Conservation (phyloP, 2,329 filamentous ascomycete genomes). For the Penicillium sp. region DNA sequence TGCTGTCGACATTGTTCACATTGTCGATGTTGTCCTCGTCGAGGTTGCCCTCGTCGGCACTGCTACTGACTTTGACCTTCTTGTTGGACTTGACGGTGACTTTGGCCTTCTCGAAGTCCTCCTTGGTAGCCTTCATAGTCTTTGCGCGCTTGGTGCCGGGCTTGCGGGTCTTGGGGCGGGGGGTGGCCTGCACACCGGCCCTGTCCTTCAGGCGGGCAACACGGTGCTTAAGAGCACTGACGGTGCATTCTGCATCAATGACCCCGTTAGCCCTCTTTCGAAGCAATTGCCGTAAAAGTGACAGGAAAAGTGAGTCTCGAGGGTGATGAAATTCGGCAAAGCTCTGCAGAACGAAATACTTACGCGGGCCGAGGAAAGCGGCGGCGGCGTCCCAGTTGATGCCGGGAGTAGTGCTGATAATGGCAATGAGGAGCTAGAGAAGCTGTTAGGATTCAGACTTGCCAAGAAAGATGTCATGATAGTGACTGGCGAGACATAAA, state of each 20-base stretch:
- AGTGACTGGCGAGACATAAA: background rate
- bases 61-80: background rate
- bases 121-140: constrained; percentile 2
- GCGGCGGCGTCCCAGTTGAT: background rate
- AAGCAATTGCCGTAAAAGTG: background rate
- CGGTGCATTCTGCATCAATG: constrained; percentile 21
- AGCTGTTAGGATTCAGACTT: background rate
- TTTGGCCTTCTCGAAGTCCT: background rate
- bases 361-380: background rate
- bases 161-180: background rate
- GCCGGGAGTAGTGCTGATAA: background rate
- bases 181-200: background rate
- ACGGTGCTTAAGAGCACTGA: constrained; percentile 25
- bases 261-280: background rate
- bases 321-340: background rate
- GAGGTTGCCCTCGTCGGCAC: background rate
- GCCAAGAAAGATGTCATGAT: background rate
- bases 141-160: background rate
- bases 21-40: background rate
- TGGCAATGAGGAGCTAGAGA: background rate
- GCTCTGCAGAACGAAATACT: background rate
- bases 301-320: background rate
- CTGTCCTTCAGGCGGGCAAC: constrained; percentile 23
- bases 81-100: background rate
- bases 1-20: background rate